Conservation (phyloP, 371 early-diverging fungal genomes). For the Ordospora pajunii region DNA sequence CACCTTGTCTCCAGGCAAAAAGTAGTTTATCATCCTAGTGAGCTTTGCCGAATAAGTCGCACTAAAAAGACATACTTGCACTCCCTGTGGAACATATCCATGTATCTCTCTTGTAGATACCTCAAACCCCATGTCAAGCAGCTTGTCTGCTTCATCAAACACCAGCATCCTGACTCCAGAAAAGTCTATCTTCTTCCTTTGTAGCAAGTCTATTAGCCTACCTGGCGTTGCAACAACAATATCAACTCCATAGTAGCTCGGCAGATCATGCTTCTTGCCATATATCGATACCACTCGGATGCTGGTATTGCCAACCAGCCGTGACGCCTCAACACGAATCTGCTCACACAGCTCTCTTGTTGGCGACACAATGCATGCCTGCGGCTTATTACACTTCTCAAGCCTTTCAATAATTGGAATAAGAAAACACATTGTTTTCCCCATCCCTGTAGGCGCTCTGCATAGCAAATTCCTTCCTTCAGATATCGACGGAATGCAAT, state of each 20-base stretch:
- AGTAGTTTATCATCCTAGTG: slow-evolving; percentile 29
- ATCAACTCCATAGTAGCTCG: slow-evolving; percentile 64
- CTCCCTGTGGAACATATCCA: slow-evolving; percentile 5
- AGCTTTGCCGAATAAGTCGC: slow-evolving; percentile 52
- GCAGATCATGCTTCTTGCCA: slow-evolving; percentile 67
- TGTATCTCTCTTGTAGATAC: slow-evolving; percentile 67
- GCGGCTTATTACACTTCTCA: not conserved
- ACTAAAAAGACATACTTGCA: slow-evolving; percentile 45
- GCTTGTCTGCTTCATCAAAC: slow-evolving; percentile 95
- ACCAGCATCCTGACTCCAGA: slow-evolving; percentile 79
- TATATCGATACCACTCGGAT: slow-evolving; percentile 37
- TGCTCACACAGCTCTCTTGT: slow-evolving; percentile 93
- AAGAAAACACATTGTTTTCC: slow-evolving; percentile 70
- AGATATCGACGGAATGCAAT: slow-evolving; percentile 82
- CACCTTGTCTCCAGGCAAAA: slow-evolving; percentile 26
- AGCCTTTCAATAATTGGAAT: slow-evolving; percentile 62
- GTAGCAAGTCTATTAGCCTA: slow-evolving; percentile 76
- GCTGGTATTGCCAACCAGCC: not conserved
- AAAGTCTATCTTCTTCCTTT: slow-evolving; percentile 74
- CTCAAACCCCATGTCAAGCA: slow-evolving; percentile 94
- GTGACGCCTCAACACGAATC: slow-evolving; percentile 71
- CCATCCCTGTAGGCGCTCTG: slow-evolving; percentile 96
- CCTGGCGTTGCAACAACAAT: slow-evolving; percentile 94
- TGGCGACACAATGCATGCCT: slow-evolving; percentile 33
- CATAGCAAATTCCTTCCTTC: slow-evolving; percentile 89